Conservation (phyloP, 2,329 filamentous ascomycete genomes). For the Teratosphaeria zuluensis region DNA sequence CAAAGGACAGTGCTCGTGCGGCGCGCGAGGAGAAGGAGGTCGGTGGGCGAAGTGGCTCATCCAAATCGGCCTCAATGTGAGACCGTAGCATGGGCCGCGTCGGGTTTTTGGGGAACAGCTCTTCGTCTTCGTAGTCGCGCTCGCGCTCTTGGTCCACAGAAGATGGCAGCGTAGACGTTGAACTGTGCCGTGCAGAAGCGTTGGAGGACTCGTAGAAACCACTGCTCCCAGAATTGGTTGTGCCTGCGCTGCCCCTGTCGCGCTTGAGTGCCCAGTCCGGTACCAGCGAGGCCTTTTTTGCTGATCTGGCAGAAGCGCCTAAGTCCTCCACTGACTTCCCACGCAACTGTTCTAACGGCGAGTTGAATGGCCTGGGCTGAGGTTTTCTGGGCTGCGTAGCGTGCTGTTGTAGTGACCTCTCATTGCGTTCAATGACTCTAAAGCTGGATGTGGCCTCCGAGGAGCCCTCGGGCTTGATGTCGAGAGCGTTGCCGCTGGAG, state of each 20-base stretch:
- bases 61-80: constrained; percentile 30
- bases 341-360: constrained; percentile 24
- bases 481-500: constrained; percentile 45
- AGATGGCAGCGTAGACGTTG: constrained; percentile 46
- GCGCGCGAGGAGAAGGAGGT: constrained; percentile 31
- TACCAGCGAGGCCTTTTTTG: not conserved
- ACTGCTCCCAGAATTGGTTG: constrained; percentile 38
- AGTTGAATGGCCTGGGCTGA: constrained; percentile 24
- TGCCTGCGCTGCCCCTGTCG: constrained; percentile 39
- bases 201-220: constrained; percentile 32
- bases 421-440: constrained; percentile 44
- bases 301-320: constrained; percentile 3
- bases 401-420: constrained; percentile 25
- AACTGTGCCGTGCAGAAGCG: constrained; percentile 43
- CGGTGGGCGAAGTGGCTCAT: constrained; percentile 22
- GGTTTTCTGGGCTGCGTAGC: constrained; percentile 6
- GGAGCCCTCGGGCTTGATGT: constrained; percentile 18
- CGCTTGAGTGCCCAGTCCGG: constrained; percentile 23
- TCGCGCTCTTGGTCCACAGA: constrained; percentile 38
- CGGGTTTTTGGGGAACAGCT: constrained; percentile 27
- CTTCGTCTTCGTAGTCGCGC: constrained; percentile 24
- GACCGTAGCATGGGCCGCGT: constrained; percentile 28
- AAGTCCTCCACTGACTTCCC: constrained; percentile 26
- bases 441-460: constrained; percentile 34
- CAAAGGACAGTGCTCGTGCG: constrained; percentile 46